Evolutionary conservation across 352 stramenopile species (phyloP).

Genomic region (Globisporangium recalcitrans): DNA sequence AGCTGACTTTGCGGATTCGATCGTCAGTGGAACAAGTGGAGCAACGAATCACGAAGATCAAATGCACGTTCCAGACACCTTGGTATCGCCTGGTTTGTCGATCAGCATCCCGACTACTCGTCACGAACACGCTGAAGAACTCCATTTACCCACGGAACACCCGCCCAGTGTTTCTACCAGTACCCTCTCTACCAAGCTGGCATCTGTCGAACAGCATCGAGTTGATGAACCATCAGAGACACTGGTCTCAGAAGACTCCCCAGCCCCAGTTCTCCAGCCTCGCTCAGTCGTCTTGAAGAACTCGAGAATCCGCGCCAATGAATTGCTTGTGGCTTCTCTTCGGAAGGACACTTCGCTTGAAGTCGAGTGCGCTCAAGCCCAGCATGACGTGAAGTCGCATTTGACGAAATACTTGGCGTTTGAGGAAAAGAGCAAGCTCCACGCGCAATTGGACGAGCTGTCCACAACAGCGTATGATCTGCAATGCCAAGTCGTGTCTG

Average conservation of each 20-base stretch:
- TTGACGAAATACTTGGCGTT: conserved; percentile 22
- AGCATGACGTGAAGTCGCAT: conserved; percentile 23
- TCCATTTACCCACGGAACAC: neutral
- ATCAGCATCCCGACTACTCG: neutral
- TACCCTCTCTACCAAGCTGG: too few species aligned
- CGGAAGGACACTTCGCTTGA: conserved; percentile 22
- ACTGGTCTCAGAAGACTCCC: neutral
- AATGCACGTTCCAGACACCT: neutral
- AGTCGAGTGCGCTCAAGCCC: conserved; percentile 15
- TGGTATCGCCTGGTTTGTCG: neutral
- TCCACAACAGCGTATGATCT: conserved; percentile 27
- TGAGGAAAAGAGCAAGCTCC: conserved; percentile 18
- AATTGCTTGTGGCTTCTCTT: conserved; percentile 29
- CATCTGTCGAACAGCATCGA: neutral
- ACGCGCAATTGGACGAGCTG: conserved; percentile 22
- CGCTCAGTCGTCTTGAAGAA: conserved; percentile 6
- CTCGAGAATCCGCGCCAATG: conserved; percentile 27
- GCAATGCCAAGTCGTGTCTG: conserved; percentile 30
- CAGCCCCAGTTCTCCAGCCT: neutral
- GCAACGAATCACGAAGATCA: neutral
- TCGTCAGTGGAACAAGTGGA: neutral
- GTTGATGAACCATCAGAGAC: neutral
- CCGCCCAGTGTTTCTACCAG: too few species aligned
- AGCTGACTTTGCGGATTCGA: neutral
- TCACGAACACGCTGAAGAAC: neutral